These are phyloP conservation scores for Xerocomus potaroensis DNA, from an alignment of 768 basidiomycete genomes.

Conservation along the genomic window DNA sequence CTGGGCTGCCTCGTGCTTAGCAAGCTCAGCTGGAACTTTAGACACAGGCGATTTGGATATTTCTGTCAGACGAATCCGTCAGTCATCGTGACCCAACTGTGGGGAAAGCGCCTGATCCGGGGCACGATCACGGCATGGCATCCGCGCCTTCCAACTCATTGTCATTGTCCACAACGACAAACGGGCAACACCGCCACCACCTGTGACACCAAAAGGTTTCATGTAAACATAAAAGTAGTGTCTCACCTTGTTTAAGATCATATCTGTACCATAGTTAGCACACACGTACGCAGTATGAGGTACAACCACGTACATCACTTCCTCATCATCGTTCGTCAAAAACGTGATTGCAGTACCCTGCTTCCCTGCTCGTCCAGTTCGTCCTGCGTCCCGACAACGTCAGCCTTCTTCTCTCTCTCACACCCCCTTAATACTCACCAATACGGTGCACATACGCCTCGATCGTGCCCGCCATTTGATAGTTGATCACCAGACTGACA, in stretches of 20 bases:
- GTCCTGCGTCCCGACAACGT: slow-evolving; percentile 48
- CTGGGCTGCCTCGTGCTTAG: slow-evolving; percentile 88
- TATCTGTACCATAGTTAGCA: slow-evolving; percentile 52
- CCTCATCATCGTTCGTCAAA: slow-evolving; percentile 92
- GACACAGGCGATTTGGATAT: slow-evolving; percentile 92
- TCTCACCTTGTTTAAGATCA: slow-evolving; percentile 89
- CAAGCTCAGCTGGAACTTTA: slow-evolving; percentile 83
- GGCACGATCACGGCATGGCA: slow-evolving; percentile 14
- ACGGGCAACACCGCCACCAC: neutral
- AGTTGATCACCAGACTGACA: slow-evolving; percentile 94
- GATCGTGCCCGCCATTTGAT: slow-evolving; percentile 94
- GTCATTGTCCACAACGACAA: neutral
- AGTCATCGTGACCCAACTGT: neutral
- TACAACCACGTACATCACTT: slow-evolving; percentile 76
- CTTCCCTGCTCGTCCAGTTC: slow-evolving; percentile 98
- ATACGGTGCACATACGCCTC: slow-evolving; percentile 98
- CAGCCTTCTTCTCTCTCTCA: neutral
- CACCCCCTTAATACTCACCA: slow-evolving; percentile 52
- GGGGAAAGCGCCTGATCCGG: slow-evolving; percentile 14
- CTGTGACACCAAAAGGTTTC: no score
- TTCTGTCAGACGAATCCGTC: slow-evolving; percentile 46
- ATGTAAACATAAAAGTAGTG: no score
- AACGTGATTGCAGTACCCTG: slow-evolving; percentile 92
- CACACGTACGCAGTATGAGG: neutral
- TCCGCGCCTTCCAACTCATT: no score